Evolutionary conservation across 192 early-diverging fungal species (phyloP).

Genomic region (Gaertneriomyces semiglobifer): DNA sequence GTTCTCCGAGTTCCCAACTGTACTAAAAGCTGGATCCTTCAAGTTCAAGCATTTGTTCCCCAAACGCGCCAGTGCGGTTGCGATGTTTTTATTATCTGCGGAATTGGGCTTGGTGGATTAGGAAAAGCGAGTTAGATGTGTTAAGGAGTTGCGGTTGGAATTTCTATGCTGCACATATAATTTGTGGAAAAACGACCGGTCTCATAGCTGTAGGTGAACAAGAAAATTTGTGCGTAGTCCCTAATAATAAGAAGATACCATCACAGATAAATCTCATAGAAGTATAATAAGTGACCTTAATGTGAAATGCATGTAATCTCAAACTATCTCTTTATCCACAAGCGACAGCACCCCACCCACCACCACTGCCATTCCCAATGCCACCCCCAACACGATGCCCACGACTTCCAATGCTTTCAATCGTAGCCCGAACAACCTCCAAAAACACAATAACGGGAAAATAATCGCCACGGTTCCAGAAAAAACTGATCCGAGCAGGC

Average conservation of each 20-base stretch:
- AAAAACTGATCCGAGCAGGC: slow-evolving; percentile 53
- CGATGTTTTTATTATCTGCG: neutral
- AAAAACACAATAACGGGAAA: slow-evolving; percentile 49
- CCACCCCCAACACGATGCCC: slow-evolving; percentile 13
- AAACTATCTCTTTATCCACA: neutral
- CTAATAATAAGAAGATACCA: too few relatives aligned
- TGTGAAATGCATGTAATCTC: too few relatives aligned
- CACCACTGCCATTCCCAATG: slow-evolving; percentile 25
- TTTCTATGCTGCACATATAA: too few relatives aligned
- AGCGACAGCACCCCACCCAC: slow-evolving; percentile 30
- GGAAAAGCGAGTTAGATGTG: too few relatives aligned
- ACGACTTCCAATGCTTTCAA: neutral
- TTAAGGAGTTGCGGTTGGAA: too few relatives aligned
- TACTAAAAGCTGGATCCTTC: neutral
- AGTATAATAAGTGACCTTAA: too few relatives aligned
- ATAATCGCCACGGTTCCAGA: slow-evolving; percentile 50
- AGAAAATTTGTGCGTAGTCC: too few relatives aligned
- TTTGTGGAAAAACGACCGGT: too few relatives aligned
- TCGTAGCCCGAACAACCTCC: slow-evolving; percentile 36
- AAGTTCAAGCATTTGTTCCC: slow-evolving; percentile 7
- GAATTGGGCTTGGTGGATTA: neutral
- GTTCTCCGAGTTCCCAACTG: slow-evolving; percentile 1
- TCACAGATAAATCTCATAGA: too few relatives aligned
- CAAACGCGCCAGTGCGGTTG: neutral
- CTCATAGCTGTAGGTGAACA: too few relatives aligned